Base-by-base conservation (phyloP, 2,329 filamentous ascomycete species). In the Cercospora beticola region DNA sequence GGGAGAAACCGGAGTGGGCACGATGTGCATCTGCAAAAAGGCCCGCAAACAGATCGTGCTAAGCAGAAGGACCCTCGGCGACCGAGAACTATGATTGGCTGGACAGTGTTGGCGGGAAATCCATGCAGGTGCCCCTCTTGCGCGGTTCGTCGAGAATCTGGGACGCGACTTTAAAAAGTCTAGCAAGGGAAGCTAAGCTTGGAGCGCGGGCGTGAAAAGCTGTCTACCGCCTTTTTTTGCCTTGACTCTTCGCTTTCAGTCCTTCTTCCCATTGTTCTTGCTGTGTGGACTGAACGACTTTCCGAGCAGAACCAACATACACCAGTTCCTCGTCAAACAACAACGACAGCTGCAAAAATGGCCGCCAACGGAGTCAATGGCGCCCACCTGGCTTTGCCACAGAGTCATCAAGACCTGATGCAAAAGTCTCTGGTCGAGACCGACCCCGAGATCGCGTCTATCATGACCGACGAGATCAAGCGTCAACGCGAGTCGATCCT, bases 401-500 rank as follows among this genome's bases (percentile, higher is more conserved):
- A 88, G 80, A 84, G 87, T 79, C 89, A 91, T 83, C 83, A 87
- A 82, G 88, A 89, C 77, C 90, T 98, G 88, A 92, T 99, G 86
- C 92, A 98, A 88, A 95, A 92, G 86, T 91, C 92, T 81, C 89
- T 99, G 77, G 84, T 94, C 78, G 92, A 97, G 77, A 90, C 91
- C 67, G 95, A 99, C 82, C 91, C 93, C 67, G 94, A 98, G 87
- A 92, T 99, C 78, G 93, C 93, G 74, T 86, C 91, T 84, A 97
- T 99, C 83, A 98, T 99, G 94, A 91, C 92, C 86, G 89, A 92
- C 78, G 94, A 98, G 85, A 91, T 97, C 79, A 89, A 97, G 88
- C 93, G 95, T 80, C 95, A 99, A 86, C 90, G 93, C 82, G 94
- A 99, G 87, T 98, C 94, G 77, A 97, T 99, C 83, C 92, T 98